phyloP scores from a whole-genome alignment of 352 stramenopile species.

The Globisporangium takayamanum region DNA sequence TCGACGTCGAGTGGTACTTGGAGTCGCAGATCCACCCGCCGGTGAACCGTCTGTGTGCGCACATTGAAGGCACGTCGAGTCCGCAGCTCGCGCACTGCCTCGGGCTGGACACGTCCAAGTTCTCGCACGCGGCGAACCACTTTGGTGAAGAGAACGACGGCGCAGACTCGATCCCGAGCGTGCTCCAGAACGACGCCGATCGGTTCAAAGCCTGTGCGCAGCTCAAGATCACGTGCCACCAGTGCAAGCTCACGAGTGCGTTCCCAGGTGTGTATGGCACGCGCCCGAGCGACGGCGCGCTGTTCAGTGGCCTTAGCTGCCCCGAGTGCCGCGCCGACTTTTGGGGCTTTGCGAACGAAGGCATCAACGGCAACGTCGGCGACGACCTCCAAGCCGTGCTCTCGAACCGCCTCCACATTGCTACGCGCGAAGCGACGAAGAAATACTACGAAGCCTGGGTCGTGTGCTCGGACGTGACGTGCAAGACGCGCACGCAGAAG shows the following conservation, averaged over 20 bases:
- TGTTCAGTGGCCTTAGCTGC: constrained; percentile 56
- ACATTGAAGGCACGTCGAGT: constrained; percentile 96
- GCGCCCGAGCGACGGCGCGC: constrained; percentile 21
- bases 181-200: constrained; percentile 83
- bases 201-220: constrained; percentile 84
- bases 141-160: constrained; percentile 83
- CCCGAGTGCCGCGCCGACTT: constrained; percentile 70
- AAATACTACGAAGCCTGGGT: constrained; percentile 89
- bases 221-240: constrained; percentile 67
- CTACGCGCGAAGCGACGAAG: constrained; percentile 70
- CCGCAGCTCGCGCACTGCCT: constrained; percentile 94
- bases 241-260: constrained; percentile 50
- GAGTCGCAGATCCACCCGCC: constrained; percentile 95
- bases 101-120: constrained; percentile 94
- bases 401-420: constrained; percentile 81
- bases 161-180: constrained; percentile 82
- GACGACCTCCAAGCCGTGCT: constrained; percentile 70
- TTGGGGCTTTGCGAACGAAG: constrained; percentile 77
- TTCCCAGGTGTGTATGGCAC: constrained; percentile 75
- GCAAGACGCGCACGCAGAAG: constrained; percentile 92
- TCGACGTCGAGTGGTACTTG: constrained; percentile 98
- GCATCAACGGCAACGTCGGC: constrained; percentile 62
- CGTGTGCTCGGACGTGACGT: constrained; percentile 94
- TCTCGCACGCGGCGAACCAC: constrained; percentile 76
- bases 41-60: constrained; percentile 96